These are phyloP conservation scores for Cercospora beticola DNA, from an alignment of 2,329 filamentous ascomycete genomes.

Conservation along the genomic window DNA sequence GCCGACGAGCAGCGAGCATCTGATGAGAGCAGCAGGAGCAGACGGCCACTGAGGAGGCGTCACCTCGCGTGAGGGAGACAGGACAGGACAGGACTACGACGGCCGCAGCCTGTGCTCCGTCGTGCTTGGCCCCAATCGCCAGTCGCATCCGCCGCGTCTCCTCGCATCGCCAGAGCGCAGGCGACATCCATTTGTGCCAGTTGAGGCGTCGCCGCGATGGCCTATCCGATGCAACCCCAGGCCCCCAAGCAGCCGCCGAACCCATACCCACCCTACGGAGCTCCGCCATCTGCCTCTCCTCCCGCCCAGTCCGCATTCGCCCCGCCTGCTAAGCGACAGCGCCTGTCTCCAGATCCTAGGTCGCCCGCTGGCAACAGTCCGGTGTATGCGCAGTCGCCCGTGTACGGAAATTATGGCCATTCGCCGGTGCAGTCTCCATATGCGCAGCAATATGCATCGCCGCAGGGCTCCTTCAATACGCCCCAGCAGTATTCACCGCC, in stretches of 20 bases:
- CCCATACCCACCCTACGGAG: conserved; percentile 51
- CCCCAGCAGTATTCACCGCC: conserved; percentile 34
- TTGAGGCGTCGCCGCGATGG: conserved; percentile 20
- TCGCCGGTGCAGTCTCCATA: conserved; percentile 31
- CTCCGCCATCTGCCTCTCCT: conserved; percentile 26
- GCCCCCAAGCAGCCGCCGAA: conserved; percentile 31
- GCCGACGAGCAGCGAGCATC: conserved; percentile 3
- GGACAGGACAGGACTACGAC: not conserved
- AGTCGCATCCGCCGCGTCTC: not conserved
- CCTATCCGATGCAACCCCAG: conserved; percentile 36
- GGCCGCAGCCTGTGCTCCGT: not conserved
- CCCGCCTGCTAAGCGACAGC: conserved; percentile 72
- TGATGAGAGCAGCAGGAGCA: conserved; percentile 20
- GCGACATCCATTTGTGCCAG: not conserved
- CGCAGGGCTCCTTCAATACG: conserved; percentile 36
- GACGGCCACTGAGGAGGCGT: conserved; percentile 25
- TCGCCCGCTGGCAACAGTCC: conserved; percentile 57
- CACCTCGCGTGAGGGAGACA: not conserved
- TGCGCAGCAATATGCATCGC: conserved; percentile 32
- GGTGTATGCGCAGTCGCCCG: conserved; percentile 41
- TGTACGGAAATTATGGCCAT: conserved; percentile 41
- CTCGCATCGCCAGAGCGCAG: not conserved
- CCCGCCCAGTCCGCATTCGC: conserved; percentile 44
- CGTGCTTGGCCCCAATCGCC: not conserved
- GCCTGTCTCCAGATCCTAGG: conserved; percentile 66